A percentile compares a stretch with the other conserved stretches of the same genome.
Conservation (phyloP, 345 rosid species). For the Hirschfeldia incana region DNA sequence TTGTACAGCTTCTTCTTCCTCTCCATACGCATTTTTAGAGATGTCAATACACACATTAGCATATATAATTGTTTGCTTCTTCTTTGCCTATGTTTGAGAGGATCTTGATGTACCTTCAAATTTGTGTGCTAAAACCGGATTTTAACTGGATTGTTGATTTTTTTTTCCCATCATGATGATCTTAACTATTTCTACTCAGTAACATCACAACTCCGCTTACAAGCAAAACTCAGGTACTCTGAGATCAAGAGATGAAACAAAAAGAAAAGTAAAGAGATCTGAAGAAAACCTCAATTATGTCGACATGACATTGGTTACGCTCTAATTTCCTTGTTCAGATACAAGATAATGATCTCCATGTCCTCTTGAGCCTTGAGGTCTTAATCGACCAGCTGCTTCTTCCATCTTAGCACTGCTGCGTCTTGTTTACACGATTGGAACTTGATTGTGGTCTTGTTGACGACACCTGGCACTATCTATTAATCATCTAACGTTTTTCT, state of each 20-base stretch:
- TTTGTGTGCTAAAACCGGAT: conserved; percentile 33
- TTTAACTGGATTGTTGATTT: conserved; percentile 18
- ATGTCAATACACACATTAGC: conserved; percentile 24
- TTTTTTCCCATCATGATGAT: not conserved
- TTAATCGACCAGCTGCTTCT: conserved; percentile 43
- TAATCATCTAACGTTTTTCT: too few species aligned
- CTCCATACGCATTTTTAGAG: conserved; percentile 16
- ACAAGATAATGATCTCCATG: conserved; percentile 35
- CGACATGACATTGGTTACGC: conserved; percentile 32
- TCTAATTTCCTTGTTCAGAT: conserved; percentile 45
- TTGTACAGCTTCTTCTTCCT: conserved; percentile 45
- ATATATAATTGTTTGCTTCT: conserved; percentile 27
- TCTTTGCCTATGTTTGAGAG: conserved; percentile 27
- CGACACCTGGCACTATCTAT: too few species aligned
- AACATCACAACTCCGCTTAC: too few species aligned
- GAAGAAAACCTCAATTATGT: not conserved
- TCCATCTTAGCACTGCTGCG: conserved; percentile 51
- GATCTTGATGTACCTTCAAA: conserved; percentile 28
- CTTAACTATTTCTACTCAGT: too few species aligned
- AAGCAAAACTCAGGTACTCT: too few species aligned
- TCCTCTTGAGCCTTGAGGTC: conserved; percentile 43
- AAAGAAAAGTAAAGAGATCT: too few species aligned
- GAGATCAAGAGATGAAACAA: too few species aligned
- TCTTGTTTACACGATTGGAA: conserved; percentile 48
- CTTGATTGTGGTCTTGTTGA: conserved; percentile 34